phyloP scores from a whole-genome alignment of 2,329 filamentous ascomycete genomes.

The Decorospora gaudefroyi region DNA sequence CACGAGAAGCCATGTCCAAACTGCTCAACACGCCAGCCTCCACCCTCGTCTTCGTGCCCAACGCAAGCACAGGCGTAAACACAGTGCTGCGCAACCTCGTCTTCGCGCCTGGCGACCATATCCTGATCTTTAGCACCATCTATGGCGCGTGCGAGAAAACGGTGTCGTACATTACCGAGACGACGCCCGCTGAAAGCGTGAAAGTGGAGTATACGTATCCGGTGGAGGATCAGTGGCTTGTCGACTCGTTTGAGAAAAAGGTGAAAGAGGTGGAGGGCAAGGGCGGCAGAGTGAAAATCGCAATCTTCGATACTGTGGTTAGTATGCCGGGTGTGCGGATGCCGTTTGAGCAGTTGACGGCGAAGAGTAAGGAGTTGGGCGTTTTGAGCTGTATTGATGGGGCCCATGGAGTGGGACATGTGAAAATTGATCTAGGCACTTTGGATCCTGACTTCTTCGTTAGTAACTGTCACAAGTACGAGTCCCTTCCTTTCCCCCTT shows the following conservation, averaged over 20 bases:
- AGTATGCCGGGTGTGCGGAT: constrained; percentile 78
- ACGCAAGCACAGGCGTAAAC: constrained; percentile 79
- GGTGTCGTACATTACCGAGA: constrained; percentile 73
- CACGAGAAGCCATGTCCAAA: constrained; percentile 62
- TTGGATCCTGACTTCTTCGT: constrained; percentile 85
- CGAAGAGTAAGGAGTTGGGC: constrained; percentile 66
- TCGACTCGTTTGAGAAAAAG: constrained; percentile 63
- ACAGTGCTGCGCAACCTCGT: constrained; percentile 75
- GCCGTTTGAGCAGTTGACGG: constrained; percentile 72
- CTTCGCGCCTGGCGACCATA: constrained; percentile 72
- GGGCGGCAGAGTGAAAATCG: constrained; percentile 68
- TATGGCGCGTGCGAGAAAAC: constrained; percentile 79
- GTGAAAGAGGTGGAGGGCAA: constrained; percentile 58
- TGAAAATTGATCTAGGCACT: constrained; percentile 67
- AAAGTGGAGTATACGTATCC: constrained; percentile 71
- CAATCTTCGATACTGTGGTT: constrained; percentile 79
- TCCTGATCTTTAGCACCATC: constrained; percentile 77
- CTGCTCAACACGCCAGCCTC: constrained; percentile 68
- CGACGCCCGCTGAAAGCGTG: constrained; percentile 55
- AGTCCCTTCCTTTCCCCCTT: background rate
- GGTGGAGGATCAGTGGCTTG: constrained; percentile 68
- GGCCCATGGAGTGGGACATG: constrained; percentile 82
- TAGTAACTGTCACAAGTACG: constrained; percentile 65
- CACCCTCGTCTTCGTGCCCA: constrained; percentile 75
- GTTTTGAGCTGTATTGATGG: constrained; percentile 79